Percentiles rank a stretch among this genome's conserved stretches.
Conservation (phyloP, 2,329 filamentous ascomycete species). For the Dryadomyces quercus-mongolicae region DNA sequence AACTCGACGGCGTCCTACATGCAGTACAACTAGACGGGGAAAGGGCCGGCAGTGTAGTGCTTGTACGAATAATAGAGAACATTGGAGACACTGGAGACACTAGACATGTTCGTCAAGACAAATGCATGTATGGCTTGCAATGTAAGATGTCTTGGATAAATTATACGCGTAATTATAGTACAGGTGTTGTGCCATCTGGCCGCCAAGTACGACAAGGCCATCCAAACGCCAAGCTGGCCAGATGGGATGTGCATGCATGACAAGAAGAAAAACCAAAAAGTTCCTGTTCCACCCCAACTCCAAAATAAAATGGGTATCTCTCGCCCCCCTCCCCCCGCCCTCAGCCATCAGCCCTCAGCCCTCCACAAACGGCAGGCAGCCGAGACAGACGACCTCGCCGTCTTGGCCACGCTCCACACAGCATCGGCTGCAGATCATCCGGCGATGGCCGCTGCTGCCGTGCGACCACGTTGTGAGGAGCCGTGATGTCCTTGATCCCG, state of each 20-base stretch:
- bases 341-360: too few relatives aligned
- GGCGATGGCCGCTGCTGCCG: constrained; percentile 29
- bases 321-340: background rate
- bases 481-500: constrained; percentile 18
- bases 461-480: constrained; percentile 22
- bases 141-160: too few relatives aligned
- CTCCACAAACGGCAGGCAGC: constrained; percentile 34
- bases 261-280: background rate
- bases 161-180: background rate
- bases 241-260: background rate
- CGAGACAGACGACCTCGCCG: constrained; percentile 54
- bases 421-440: constrained; percentile 53
- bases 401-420: constrained; percentile 53
- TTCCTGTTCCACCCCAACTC: background rate
- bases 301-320: too few relatives aligned
- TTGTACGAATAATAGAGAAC: background rate
- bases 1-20: constrained; percentile 97
- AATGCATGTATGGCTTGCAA: too few relatives aligned
- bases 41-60: background rate
- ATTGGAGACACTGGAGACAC: too few relatives aligned
- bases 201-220: background rate
- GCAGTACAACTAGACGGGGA: constrained; percentile 80
- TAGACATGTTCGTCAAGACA: background rate
- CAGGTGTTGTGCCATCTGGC: background rate
- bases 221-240: background rate